phyloP scores from a whole-genome alignment of 129 eudicot species.

The Flaveria sonorensis region DNA sequence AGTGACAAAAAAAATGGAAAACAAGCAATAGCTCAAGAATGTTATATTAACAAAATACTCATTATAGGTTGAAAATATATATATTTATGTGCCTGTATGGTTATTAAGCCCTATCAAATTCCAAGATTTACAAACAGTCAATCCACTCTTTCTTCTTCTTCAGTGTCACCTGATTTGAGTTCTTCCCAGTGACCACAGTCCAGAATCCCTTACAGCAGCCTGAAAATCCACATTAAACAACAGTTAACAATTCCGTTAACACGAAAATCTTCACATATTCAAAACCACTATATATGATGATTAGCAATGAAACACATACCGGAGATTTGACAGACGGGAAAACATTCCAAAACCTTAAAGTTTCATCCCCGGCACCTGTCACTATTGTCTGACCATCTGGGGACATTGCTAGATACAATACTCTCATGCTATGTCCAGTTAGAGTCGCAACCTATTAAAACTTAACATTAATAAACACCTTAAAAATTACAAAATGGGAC shows the following conservation, averaged over 20 bases:
- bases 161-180: conserved; percentile 72
- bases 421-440: conserved; percentile 92
- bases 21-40: no score
- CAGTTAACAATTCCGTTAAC: no score
- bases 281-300: background rate
- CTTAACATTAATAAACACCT: background rate
- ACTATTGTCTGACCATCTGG: conserved; percentile 99
- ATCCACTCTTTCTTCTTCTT: conserved; percentile 1
- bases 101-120: no score
- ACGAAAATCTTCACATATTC: background rate
- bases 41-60: no score
- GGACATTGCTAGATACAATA: conserved; percentile 84
- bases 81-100: no score
- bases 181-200: conserved; percentile 92
- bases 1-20: no score
- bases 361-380: conserved; percentile 98
- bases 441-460: conserved; percentile 74
- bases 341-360: conserved; percentile 91
- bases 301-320: conserved; percentile 29
- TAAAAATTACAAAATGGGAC: background rate
- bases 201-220: conserved; percentile 82
- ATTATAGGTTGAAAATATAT: no score
- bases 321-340: conserved; percentile 88
- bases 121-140: background rate
- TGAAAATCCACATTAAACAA: conserved; percentile 31